Conservation (phyloP, 371 early-diverging fungal genomes). For the Rhizopus delemar region DNA sequence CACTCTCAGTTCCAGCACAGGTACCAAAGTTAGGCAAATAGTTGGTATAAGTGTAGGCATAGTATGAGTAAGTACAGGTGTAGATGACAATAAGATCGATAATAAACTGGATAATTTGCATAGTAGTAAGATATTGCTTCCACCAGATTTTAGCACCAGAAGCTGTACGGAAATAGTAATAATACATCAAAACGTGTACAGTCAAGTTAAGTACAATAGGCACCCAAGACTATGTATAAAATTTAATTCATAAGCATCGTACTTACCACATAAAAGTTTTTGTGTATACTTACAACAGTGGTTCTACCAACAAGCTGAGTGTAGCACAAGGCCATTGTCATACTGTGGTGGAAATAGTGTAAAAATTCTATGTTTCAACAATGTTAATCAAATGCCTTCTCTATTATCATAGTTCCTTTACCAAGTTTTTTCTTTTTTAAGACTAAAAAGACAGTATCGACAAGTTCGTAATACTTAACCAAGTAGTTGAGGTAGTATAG, state of each 20-base stretch:
- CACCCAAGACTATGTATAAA: slow-evolving; percentile 59
- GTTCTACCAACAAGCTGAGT: slow-evolving; percentile 73
- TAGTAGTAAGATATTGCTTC: slow-evolving; percentile 84
- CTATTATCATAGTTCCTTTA: slow-evolving; percentile 7
- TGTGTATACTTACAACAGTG: slow-evolving; percentile 59
- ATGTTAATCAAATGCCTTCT: not conserved
- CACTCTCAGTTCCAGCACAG: slow-evolving; percentile 73
- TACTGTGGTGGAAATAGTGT: slow-evolving; percentile 84
- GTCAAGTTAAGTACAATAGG: slow-evolving; percentile 76
- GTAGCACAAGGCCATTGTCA: slow-evolving; percentile 80
- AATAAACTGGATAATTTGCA: slow-evolving; percentile 87
- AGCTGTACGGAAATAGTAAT: slow-evolving; percentile 84
- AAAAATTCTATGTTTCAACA: slow-evolving; percentile 54
- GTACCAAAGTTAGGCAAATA: slow-evolving; percentile 67
- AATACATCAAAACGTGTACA: slow-evolving; percentile 89
- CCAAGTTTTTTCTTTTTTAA: slow-evolving; percentile 65
- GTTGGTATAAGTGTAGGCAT: slow-evolving; percentile 54
- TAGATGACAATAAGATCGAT: slow-evolving; percentile 75
- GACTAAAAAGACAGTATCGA: slow-evolving; percentile 71
- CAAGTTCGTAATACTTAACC: slow-evolving; percentile 69
- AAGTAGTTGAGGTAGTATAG: slow-evolving; percentile 72
- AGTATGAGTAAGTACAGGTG: slow-evolving; percentile 73
- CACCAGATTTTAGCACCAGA: slow-evolving; percentile 82
- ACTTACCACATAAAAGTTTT: not conserved
- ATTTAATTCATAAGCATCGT: not conserved